Evolutionary conservation across 2,329 filamentous ascomycete species (phyloP).

Genomic region (Aspergillus calidoustus): DNA sequence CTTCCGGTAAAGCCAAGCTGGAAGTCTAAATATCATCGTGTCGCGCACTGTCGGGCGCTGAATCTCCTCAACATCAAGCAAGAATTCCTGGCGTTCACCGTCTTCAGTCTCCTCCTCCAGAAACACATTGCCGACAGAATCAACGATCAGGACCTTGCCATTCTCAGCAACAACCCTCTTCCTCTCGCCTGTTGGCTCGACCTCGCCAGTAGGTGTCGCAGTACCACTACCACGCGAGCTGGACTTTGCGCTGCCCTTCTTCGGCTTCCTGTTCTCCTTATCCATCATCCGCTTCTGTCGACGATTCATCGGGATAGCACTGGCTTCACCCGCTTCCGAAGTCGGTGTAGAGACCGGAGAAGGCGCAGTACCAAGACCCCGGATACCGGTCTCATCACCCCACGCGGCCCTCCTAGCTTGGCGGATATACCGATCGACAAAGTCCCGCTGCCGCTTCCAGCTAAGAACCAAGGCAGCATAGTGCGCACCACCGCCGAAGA

Average conservation of each 20-base stretch:
- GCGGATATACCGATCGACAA: slow-evolving; percentile 87
- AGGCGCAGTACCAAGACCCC: slow-evolving; percentile 56
- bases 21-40: slow-evolving; percentile 80
- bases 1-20: slow-evolving; percentile 70
- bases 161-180: slow-evolving; percentile 93
- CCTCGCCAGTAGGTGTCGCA: slow-evolving; percentile 57
- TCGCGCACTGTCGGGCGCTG: slow-evolving; percentile 75
- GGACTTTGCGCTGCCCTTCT: slow-evolving; percentile 44
- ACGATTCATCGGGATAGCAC: slow-evolving; percentile 72
- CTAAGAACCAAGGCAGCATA: slow-evolving; percentile 83
- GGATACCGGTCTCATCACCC: slow-evolving; percentile 75
- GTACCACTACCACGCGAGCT: slow-evolving; percentile 47
- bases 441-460: slow-evolving; percentile 89
- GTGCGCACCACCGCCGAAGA: slow-evolving; percentile 82
- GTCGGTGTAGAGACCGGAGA: slow-evolving; percentile 45
- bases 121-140: slow-evolving; percentile 89
- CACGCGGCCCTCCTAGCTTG: slow-evolving; percentile 87
- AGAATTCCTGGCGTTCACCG: slow-evolving; percentile 78
- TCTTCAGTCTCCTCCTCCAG: slow-evolving; percentile 92
- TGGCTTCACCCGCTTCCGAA: slow-evolving; percentile 49
- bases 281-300: slow-evolving; percentile 88
- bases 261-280: slow-evolving; percentile 73
- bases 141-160: slow-evolving; percentile 91
- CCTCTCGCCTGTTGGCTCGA: slow-evolving; percentile 73
- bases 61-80: slow-evolving; percentile 89